Base-by-base conservation (phyloP, 2,329 filamentous ascomycete species). In the Fusarium hainanense region DNA sequence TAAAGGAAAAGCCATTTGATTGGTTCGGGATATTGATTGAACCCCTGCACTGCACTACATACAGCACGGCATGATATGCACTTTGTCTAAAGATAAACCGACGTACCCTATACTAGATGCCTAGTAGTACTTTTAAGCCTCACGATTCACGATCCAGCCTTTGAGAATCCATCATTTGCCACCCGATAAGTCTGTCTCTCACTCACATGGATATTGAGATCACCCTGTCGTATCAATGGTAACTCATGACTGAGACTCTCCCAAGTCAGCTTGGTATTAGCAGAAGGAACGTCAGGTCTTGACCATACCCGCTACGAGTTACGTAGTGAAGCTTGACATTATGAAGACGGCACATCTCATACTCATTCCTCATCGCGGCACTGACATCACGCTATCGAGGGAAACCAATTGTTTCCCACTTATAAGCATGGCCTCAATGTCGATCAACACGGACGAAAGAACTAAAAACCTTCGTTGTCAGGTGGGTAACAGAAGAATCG, bases 81-180 rank as follows among this genome's bases (percentile, higher is more conserved):
- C 20, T 34, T 42, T 30, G 20, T 48, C 16, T n/a, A 13, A 12
- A 51, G 41, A 37, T 7, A 20, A 58, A 32, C 59, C 37, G 20
- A 42, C 28, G 54, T 66, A 74, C 68, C 63, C 66, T 70, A 63
- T 34, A 67, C 52, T 28, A 13, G 28, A 6, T 28, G 27, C 25
- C 25, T 27, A 27, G 25, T 27, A 27, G 25, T 27, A 27, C 4
- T 5, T 30, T 20, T 6, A n/a, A 57, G 61, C 51, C 42, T 66
- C 46, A 42, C 49, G 8, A 21, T 68, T 32, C 32, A 37, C 32
- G 16, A 37, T 10, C 32, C 32, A 6, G 14, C 14, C 30, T 5
- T 16, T 34, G 32, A 34, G 16, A 16, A 34, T 18, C 16, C 32
- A 8, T 18, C 16, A 34, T 9, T 18, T 34, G 6, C 13, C 14